A percentile compares a stretch with the other conserved stretches of the same genome.
Evolutionary conservation across 2,329 filamentous ascomycete species (phyloP).

Genomic region (Graphilbum fragrans): DNA sequence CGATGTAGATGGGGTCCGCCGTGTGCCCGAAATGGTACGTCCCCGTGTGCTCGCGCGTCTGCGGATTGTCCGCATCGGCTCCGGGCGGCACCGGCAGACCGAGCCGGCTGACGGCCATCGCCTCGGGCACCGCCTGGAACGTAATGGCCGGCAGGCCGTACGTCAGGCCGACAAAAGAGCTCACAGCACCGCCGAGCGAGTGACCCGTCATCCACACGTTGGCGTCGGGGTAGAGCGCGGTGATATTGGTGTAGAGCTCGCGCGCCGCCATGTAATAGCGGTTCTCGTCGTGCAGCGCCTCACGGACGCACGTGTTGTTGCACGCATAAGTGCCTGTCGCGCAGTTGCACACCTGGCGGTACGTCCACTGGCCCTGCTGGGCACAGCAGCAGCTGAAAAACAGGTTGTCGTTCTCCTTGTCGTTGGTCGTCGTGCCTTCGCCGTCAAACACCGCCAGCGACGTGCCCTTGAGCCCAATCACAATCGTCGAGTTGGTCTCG

Average conservation of each 20-base stretch:
- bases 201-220: conserved; percentile 87
- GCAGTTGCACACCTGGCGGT: conserved; percentile 89
- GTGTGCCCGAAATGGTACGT: conserved; percentile 90
- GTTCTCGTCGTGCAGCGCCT: conserved; percentile 68
- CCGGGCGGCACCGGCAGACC: conserved; percentile 79
- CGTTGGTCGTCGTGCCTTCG: conserved; percentile 91
- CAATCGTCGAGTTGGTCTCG: conserved; percentile 70
- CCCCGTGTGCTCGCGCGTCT: conserved; percentile 61
- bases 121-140: conserved; percentile 87
- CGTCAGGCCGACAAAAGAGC: conserved; percentile 78
- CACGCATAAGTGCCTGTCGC: conserved; percentile 77
- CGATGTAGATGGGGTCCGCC: conserved; percentile 86
- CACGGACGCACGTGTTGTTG: conserved; percentile 79
- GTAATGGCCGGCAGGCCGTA: conserved; percentile 87
- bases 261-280: conserved; percentile 83
- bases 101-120: conserved; percentile 70
- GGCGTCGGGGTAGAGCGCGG: conserved; percentile 71
- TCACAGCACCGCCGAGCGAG: conserved; percentile 81
- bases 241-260: conserved; percentile 87
- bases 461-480: conserved; percentile 89
- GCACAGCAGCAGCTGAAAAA: conserved; percentile 98
- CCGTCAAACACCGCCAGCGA: conserved; percentile 87
- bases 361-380: conserved; percentile 81
- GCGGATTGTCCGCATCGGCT: conserved; percentile 56
- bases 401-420: conserved; percentile 95